phyloP scores from a whole-genome alignment of 1,139 yeast genomes.

The Eremothecium cymbalariae region DNA sequence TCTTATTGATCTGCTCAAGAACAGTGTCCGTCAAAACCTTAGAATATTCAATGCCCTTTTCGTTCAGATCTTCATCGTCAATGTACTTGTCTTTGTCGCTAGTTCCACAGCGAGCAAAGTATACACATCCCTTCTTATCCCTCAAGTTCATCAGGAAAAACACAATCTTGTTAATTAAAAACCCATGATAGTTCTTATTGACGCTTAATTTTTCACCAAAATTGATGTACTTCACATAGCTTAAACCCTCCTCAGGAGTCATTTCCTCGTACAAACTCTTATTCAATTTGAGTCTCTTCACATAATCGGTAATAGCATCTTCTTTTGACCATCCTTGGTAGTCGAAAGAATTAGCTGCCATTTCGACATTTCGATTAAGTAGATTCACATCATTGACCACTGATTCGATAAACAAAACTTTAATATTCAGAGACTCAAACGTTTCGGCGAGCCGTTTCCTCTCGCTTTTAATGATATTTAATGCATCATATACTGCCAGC shows the following conservation, averaged over 20 bases:
- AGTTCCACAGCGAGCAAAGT: constrained; percentile 75
- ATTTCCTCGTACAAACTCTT: constrained; percentile 47
- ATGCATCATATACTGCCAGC: constrained; percentile 93
- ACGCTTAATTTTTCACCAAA: constrained; percentile 83
- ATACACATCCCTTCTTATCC: constrained; percentile 77
- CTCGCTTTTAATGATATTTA: constrained; percentile 69
- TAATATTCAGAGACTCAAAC: constrained; percentile 54
- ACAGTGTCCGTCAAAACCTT: constrained; percentile 40
- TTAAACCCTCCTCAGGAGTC: constrained; percentile 44
- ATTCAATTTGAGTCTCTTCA: constrained; percentile 44
- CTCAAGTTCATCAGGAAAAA: constrained; percentile 84
- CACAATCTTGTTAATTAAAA: constrained; percentile 79
- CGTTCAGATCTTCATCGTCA: constrained; percentile 62
- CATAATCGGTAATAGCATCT: constrained; percentile 54
- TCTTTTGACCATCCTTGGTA: constrained; percentile 64
- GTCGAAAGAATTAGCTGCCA: constrained; percentile 85
- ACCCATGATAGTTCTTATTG: constrained; percentile 69
- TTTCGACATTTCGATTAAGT: constrained; percentile 68
- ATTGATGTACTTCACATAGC: constrained; percentile 76
- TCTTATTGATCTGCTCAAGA: constrained; percentile 28
- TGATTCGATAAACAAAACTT: constrained; percentile 81
- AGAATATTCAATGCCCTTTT: constrained; percentile 49
- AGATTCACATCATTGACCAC: constrained; percentile 67
- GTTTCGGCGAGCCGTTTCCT: constrained; percentile 49
- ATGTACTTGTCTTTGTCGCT: constrained; percentile 37